Percentiles rank a stretch among this genome's conserved stretches.
These are phyloP conservation scores for Amanita polypyramis DNA, from an alignment of 768 basidiomycete species.

Conservation along the genomic window DNA sequence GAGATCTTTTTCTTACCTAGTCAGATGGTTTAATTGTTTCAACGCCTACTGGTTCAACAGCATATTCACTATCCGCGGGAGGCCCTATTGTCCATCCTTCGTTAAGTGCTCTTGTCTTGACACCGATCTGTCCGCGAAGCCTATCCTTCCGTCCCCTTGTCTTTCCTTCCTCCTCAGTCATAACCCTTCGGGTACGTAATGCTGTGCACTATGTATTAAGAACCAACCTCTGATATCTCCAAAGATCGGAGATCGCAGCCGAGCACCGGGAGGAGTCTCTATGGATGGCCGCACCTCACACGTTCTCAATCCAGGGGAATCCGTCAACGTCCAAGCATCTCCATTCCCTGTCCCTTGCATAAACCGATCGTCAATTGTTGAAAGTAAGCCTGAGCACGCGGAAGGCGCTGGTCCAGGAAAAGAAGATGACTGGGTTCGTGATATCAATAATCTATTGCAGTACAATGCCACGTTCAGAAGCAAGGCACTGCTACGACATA, in stretches of 20 bases:
- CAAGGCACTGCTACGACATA: constrained; percentile 73
- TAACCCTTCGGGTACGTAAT: constrained; percentile 57
- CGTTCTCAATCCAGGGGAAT: constrained; percentile 75
- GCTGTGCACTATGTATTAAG: not conserved
- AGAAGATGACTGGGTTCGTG: constrained; percentile 93
- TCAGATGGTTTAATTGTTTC: constrained; percentile 92
- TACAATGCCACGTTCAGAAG: constrained; percentile 93
- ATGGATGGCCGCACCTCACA: constrained; percentile 90
- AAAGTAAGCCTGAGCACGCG: constrained; percentile 32
- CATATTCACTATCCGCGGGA: constrained; percentile 91
- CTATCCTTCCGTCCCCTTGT: constrained; percentile 88
- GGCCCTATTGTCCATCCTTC: constrained; percentile 96
- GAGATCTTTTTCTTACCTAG: constrained; percentile 26
- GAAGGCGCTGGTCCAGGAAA: constrained; percentile 72
- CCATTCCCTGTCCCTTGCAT: constrained; percentile 90
- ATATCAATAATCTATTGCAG: constrained; percentile 89
- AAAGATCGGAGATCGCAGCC: constrained; percentile 77
- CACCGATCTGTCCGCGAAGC: constrained; percentile 93
- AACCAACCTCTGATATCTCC: not conserved
- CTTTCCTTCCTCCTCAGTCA: constrained; percentile 71
- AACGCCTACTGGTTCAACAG: constrained; percentile 94
- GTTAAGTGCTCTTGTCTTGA: constrained; percentile 79
- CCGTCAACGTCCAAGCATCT: constrained; percentile 76
- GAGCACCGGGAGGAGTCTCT: constrained; percentile 81
- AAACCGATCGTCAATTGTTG: constrained; percentile 70